Base-by-base conservation (phyloP, 169 alveolate species). In the Neospora caninum region DNA sequence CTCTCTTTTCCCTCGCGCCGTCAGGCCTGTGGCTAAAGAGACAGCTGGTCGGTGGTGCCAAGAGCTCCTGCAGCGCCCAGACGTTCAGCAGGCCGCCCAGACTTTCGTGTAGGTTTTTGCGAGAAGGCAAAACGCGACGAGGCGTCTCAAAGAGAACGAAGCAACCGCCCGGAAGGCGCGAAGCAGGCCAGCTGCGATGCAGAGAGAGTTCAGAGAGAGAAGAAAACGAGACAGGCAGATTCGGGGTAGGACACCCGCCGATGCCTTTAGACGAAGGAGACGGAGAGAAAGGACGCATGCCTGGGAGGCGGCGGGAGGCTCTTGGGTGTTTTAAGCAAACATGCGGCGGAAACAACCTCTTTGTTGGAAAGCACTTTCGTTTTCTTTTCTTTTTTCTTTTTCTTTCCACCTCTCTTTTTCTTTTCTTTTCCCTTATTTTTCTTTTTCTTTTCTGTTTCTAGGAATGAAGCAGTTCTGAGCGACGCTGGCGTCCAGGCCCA, bases 81-180 rank as follows among this genome's bases (percentile, higher is more conserved):
- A 78, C 27, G 45, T 78, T 78, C 86, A 78, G 45, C 39, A 78
- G 31, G 86, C 86, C 27, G 86, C 45, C 1, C 86, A 78, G 86
- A 78, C 86, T n/a, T 78, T 78, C 86, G 86, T 78, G 86, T 78
- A 78, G 31, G 86, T 64, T 27, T 49, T 29, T 16, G 31, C 4
- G 73, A 64, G 0, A 27, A 64, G 1, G 64, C 64, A 53, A 53
- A 18, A 53, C 18, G 64, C 18, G 64, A 53, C 27, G 64, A 7
- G 18, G 64, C 64, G 64, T 53, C 64, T 53, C 64, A 7, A 53
- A 18, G 18, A n/a, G n/a, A n/a, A n/a, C n/a, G n/a, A n/a, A n/a
- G n/a, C n/a, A n/a, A n/a, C n/a, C n/a, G n/a, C n/a, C 22, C 58
- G 58, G 58, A 49, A 49, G 58, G 58, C 22, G 13, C 58, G 58